Evolutionary conservation across 2,329 filamentous ascomycete genomes (phyloP), one percentile per base, ranked within the genome.

Genomic region (Clarireedia paspali): DNA sequence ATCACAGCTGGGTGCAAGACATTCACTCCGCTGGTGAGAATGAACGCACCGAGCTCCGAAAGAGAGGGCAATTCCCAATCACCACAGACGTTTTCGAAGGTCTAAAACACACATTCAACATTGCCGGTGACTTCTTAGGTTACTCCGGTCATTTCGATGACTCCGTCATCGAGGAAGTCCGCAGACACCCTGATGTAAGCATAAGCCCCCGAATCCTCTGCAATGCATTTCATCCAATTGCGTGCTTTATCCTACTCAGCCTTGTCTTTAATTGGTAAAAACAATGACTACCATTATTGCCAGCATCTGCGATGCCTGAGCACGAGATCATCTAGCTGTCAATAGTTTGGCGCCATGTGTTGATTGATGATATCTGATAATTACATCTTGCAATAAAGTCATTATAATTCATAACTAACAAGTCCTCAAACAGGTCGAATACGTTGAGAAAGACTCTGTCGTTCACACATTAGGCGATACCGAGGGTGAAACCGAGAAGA

Each of bases 81-180:
- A 75, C 79, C 17, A 80, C 81, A 57, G 83, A 89, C 56, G 74
- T 87, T 70, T 95, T 91, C 72, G 78, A 82, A 60, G 94, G 94
- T 66, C 76, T 99, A 68, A 96, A 95, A 83, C 91, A 97, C 79
- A 96, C 90, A 63, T 96, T 94, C 79, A 91, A 95, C 76, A 90
- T 99, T 67, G 88, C 87, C 68, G 83, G 83, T 51, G 79, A 79
- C 61, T 85, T 99, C 74, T 77, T 94, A 68, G 94, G 94, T 67
- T 99, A 99, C 75, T 85, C 94, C 40, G 94, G 94, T 65, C 90
- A 97, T 77, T 99, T 99, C 72, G 89, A 96, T 72, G 91, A 96
- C 67, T 83, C 85, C 62, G 82, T 89, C 68, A 92, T 99, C 68
- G 92, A 97, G 80, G 80, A 92, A 77, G 89, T 99, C 76, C 89